Evolutionary conservation across 495 filamentous ascomycete genomes (phyloP).

Genomic region (Trichodelitschia bisporula): DNA sequence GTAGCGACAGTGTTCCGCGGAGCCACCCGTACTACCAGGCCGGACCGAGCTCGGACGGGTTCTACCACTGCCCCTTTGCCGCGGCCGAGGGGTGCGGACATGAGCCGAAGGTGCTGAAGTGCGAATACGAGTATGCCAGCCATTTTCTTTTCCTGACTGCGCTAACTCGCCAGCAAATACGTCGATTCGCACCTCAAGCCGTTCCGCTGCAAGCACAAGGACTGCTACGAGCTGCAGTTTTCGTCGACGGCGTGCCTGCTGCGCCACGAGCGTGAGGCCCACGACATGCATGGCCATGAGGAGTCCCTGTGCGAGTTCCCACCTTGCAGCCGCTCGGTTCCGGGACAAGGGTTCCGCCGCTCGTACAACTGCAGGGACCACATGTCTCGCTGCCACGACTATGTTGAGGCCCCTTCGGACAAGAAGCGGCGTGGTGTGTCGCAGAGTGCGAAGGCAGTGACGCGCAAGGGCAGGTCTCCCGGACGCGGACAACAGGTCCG

Average conservation of each 20-base stretch:
- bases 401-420: constrained; percentile 19
- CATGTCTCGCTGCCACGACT: constrained; percentile 82
- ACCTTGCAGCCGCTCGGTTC: constrained; percentile 56
- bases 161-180: constrained; percentile 43
- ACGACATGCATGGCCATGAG: constrained; percentile 84
- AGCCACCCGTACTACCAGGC: constrained; percentile 59
- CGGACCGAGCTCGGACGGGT: constrained; percentile 40
- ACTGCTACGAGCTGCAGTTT: constrained; percentile 57
- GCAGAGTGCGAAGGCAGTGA: too few species aligned
- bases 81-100: constrained; percentile 46
- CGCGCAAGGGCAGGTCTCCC: too few species aligned
- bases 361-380: constrained; percentile 88
- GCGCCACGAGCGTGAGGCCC: constrained; percentile 80
- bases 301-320: constrained; percentile 65
- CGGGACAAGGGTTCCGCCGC: constrained; percentile 70
- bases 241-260: constrained; percentile 89
- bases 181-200: constrained; percentile 86
- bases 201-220: constrained; percentile 64
- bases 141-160: constrained; percentile 6
- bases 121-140: constrained; percentile 74
- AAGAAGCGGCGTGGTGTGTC: too few species aligned
- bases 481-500: too few species aligned
- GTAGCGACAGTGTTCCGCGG: too few species aligned
- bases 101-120: constrained; percentile 77
- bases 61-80: constrained; percentile 77